These are phyloP conservation scores for Triticum turgidum DNA, from an alignment of 176 grass and related monocot genomes.

Conservation along the genomic window DNA sequence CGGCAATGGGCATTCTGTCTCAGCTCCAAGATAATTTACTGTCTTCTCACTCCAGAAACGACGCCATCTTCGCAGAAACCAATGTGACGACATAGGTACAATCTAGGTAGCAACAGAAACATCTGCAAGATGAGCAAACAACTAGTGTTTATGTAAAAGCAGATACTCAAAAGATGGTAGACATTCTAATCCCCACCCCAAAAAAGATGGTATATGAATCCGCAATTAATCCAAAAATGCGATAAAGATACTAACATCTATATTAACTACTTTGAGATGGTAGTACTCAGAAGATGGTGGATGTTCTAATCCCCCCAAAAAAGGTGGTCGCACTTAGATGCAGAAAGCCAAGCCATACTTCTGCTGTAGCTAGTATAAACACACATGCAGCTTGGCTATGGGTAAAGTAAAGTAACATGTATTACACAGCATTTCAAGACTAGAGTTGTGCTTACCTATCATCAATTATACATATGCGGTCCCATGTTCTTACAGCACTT, in stretches of 20 bases:
- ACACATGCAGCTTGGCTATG: neutral
- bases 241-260: slow-evolving; percentile 2
- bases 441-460: neutral
- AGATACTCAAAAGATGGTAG: neutral
- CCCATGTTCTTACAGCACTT: neutral
- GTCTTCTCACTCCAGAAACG: slow-evolving; percentile 13
- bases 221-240: neutral
- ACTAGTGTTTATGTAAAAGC: neutral
- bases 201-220: neutral
- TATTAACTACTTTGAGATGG: neutral
- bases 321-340: neutral
- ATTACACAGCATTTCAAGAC: slow-evolving; percentile 8
- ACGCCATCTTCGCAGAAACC: slow-evolving; percentile 8
- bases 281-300: no score
- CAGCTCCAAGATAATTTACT: slow-evolving; percentile 1
- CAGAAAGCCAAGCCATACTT: slow-evolving; percentile 21
- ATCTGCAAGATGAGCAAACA: slow-evolving; percentile 8
- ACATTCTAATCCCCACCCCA: neutral
- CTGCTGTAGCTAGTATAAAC: neutral
- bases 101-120: neutral
- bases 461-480: neutral
- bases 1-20: neutral
- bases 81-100: neutral
- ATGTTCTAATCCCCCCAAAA: no score
- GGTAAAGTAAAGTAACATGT: slow-evolving; percentile 2